Evolutionary conservation across 2,329 filamentous ascomycete species (phyloP), one percentile per base, ranked within the genome.

Genomic region (Tolypocladium amazonense): DNA sequence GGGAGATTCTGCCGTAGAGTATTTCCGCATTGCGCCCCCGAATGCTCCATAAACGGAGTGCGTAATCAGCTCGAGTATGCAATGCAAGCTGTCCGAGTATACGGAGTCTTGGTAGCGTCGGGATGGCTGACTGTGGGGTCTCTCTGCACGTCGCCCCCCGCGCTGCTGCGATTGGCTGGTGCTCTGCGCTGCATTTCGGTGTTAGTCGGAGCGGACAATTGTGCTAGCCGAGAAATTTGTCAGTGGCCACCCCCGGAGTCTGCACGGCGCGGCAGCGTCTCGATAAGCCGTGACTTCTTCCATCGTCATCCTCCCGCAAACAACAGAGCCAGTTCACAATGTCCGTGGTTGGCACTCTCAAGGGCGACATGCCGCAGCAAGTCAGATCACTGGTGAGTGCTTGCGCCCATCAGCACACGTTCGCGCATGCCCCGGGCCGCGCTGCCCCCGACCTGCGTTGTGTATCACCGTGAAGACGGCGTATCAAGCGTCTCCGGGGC

Each of bases 331-430:
- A 14, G 27, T 45, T 18, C 56, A 72, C 54, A 64, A 77, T 77
- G 75, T 76, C 75, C 62, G 70, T 70, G 61, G 71, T 71, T 59
- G 67, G 67, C 57, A 69, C 69, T 61, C 63, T 76, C 60, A 81
- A 79, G 69, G 81, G 81, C 71, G 79, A 83, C 63, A 75, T 81
- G 73, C 79, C 82, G 61, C 79, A 81, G 64, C 81, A 84, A 74
- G 80, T 80, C 60, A 77, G 81, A 69, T 84, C 82, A 63, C 71
- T 84, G 69, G 81, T 84, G 70, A 58, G 53, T 25, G 11, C 50
- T 37, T 23, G 50, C 50, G 50, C 50, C 12, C 30, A 37, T n/a
- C 11, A 4, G 20, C 33, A 14, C 20, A 37, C 4, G 30, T 30
- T 12, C 30, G 50, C 50, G 50, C 50, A 54, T 37, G 20, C 50